Conservation (phyloP, 768 basidiomycete genomes). For the Plicaturopsis crispa region DNA sequence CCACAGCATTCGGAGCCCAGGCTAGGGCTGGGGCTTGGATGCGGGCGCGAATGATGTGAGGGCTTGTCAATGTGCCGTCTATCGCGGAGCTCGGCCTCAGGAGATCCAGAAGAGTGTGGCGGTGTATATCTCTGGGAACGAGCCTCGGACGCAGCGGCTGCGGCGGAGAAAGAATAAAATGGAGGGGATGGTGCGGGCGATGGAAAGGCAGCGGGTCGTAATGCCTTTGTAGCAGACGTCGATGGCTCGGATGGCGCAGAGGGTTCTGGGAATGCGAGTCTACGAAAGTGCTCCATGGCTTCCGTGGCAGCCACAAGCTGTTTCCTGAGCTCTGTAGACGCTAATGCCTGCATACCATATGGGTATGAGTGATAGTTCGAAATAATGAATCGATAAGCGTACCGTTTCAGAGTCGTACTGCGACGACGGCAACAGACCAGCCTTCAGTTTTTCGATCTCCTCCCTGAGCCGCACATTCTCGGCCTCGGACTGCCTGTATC, state of each 20-base stretch:
- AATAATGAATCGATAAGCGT: slow-evolving; percentile 14
- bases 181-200: slow-evolving; percentile 14
- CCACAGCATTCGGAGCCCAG: slow-evolving; percentile 38
- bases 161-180: not conserved
- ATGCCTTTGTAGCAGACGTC: slow-evolving; percentile 4
- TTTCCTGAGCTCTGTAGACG: slow-evolving; percentile 44
- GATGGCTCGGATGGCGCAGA: slow-evolving; percentile 9
- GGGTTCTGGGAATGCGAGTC: slow-evolving; percentile 31
- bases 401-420: slow-evolving; percentile 21
- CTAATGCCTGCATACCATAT: slow-evolving; percentile 31
- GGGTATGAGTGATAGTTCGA: slow-evolving; percentile 15
- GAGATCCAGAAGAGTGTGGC: not conserved
- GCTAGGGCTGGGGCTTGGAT: slow-evolving; percentile 17
- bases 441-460: slow-evolving; percentile 38
- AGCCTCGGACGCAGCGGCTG: not conserved
- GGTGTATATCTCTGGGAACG: not conserved
- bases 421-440: slow-evolving; percentile 25
- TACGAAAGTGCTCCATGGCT: slow-evolving; percentile 49
- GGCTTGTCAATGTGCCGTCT: not conserved
- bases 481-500: slow-evolving; percentile 43
- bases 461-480: slow-evolving; percentile 44
- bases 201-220: slow-evolving; percentile 20
- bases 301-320: slow-evolving; percentile 36
- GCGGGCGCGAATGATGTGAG: not conserved
- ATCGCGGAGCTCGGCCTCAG: not conserved